These are phyloP conservation scores for Gamarada debralockiae DNA, from an alignment of 495 filamentous ascomycete genomes.

Conservation along the genomic window DNA sequence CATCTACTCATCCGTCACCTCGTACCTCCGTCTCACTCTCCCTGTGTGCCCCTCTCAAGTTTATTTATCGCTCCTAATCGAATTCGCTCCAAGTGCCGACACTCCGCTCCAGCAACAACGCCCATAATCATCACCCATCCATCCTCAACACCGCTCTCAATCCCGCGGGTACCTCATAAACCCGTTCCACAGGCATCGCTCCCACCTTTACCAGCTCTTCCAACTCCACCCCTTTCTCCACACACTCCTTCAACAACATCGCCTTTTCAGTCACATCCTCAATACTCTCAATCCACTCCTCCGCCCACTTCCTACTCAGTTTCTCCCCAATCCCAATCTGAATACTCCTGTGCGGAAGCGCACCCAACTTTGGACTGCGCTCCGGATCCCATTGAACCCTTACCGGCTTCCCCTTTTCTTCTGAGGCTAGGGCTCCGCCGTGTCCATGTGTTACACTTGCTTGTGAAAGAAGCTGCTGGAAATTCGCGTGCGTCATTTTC, in stretches of 20 bases:
- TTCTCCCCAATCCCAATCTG: slow-evolving; percentile 54
- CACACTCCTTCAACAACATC: slow-evolving; percentile 34
- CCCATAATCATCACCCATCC: slow-evolving; percentile 1
- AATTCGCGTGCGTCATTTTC: slow-evolving; percentile 41
- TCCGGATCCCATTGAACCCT: slow-evolving; percentile 65
- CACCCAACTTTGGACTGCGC: slow-evolving; percentile 36
- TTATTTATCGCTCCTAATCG: too few relatives aligned
- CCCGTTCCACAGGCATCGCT: slow-evolving; percentile 42
- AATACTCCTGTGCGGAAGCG: slow-evolving; percentile 47
- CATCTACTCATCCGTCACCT: too few relatives aligned
- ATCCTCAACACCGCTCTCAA: slow-evolving; percentile 30
- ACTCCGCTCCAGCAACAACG: too few relatives aligned
- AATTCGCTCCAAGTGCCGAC: too few relatives aligned
- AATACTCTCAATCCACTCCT: slow-evolving; percentile 49
- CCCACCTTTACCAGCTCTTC: slow-evolving; percentile 36
- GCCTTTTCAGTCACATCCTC: slow-evolving; percentile 56
- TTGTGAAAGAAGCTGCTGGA: slow-evolving; percentile 34
- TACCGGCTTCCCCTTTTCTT: slow-evolving; percentile 34
- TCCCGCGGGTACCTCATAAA: slow-evolving; percentile 38
- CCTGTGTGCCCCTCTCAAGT: too few relatives aligned
- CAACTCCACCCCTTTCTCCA: slow-evolving; percentile 7
- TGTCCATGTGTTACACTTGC: slow-evolving; percentile 25
- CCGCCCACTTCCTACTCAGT: slow-evolving; percentile 39
- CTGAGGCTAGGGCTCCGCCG: neutral
- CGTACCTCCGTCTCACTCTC: too few relatives aligned